A percentile compares a stretch with the other conserved stretches of the same genome.
Conservation (phyloP, 257 asterid genomes). For the Striga asiatica region DNA sequence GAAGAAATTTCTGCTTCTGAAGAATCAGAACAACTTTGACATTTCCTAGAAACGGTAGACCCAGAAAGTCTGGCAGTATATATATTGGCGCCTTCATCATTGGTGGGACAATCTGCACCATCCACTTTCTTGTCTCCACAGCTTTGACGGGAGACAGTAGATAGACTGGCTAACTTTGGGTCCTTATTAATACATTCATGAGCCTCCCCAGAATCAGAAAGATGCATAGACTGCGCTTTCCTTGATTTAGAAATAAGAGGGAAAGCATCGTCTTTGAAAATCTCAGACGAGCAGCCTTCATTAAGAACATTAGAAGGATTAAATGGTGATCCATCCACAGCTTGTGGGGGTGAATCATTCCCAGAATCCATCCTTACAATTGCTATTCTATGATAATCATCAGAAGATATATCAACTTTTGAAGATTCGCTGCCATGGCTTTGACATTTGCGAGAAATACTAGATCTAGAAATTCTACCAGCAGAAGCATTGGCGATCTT, state of each 20-base stretch:
- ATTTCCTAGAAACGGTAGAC: constrained; percentile 20
- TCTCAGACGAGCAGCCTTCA: no score
- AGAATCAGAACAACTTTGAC: constrained; percentile 22
- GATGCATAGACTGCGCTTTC: no score
- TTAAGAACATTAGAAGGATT: constrained; percentile 18
- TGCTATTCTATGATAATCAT: constrained; percentile 16
- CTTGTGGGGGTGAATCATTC: constrained; percentile 15
- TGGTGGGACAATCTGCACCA: constrained; percentile 14
- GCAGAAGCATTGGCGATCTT: constrained; percentile 13
- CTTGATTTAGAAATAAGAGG: no score
- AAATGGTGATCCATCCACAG: constrained; percentile 21
- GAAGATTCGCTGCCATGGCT: constrained; percentile 23
- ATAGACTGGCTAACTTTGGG: no score
- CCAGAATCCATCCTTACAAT: neutral
- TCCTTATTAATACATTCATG: no score
- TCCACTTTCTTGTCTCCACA: constrained; percentile 14
- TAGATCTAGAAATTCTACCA: constrained; percentile 21
- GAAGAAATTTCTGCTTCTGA: constrained; percentile 24
- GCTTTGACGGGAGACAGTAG: no score
- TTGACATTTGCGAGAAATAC: constrained; percentile 19
- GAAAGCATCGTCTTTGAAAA: no score
- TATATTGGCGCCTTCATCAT: constrained; percentile 19
- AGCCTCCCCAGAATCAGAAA: no score
- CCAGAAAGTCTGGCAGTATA: constrained; percentile 16
- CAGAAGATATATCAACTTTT: constrained; percentile 24